Evolutionary conservation across 768 basidiomycete species (phyloP).

Genomic region (Phanerochaete carnosa): DNA sequence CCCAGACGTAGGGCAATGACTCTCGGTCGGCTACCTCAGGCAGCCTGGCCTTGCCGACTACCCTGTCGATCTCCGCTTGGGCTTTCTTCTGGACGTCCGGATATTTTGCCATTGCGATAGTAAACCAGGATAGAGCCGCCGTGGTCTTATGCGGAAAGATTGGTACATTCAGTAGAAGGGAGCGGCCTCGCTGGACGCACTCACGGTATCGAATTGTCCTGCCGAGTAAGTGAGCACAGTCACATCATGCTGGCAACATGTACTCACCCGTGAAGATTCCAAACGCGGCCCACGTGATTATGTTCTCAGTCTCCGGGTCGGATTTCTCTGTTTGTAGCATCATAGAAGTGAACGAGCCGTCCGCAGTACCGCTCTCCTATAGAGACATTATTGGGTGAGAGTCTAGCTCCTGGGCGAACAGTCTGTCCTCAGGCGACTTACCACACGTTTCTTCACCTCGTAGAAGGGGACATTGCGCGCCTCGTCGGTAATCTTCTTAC

Average conservation of each 20-base stretch:
- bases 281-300: not conserved
- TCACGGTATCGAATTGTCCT: not conserved
- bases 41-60: conserved; percentile 22
- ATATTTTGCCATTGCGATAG: conserved; percentile 25
- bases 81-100: conserved; percentile 25
- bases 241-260: not conserved
- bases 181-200: not conserved
- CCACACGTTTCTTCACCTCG: not conserved
- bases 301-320: not conserved
- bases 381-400: too few relatives aligned
- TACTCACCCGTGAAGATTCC: conserved; percentile 1
- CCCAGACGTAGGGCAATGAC: conserved; percentile 24
- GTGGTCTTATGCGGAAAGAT: not conserved
- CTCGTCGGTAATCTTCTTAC: not conserved
- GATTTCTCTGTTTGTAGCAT: conserved; percentile 1
- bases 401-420: too few relatives aligned
- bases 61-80: conserved; percentile 25
- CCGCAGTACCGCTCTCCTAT: conserved; percentile 9
- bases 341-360: not conserved
- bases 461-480: conserved; percentile 6
- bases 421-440: not conserved
- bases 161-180: too few relatives aligned
- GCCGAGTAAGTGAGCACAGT: not conserved
- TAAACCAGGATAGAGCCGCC: conserved; percentile 11
- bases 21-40: conserved; percentile 20